A percentile compares a stretch with the other conserved stretches of the same genome.
phyloP scores from a whole-genome alignment of 768 basidiomycete genomes.

The Pleurotus sapidus region DNA sequence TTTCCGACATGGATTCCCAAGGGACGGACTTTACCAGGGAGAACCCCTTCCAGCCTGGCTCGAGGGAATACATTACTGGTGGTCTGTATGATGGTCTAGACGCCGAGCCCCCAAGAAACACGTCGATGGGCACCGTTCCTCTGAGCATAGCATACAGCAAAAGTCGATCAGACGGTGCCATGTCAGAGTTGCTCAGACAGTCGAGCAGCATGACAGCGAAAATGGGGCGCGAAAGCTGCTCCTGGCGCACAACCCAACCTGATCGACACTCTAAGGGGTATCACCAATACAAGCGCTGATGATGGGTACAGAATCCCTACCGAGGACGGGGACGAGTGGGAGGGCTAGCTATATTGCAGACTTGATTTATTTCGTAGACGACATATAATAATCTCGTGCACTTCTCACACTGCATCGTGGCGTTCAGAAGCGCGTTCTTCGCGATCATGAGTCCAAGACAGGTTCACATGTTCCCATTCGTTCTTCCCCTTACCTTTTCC shows the following conservation, averaged over 20 bases:
- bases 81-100: not conserved
- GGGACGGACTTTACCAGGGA: constrained; percentile 24
- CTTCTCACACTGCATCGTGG: too few relatives aligned
- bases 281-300: not conserved
- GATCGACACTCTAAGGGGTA: not conserved
- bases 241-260: not conserved
- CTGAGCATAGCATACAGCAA: not conserved
- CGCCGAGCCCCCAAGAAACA: too few relatives aligned
- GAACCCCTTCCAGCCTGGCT: constrained; percentile 51
- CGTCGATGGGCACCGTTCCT: not conserved
- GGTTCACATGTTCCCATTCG: not conserved
- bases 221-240: not conserved
- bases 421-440: not conserved
- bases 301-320: not conserved
- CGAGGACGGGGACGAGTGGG: not conserved
- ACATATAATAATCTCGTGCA: not conserved
- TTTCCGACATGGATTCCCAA: not conserved
- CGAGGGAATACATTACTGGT: constrained; percentile 37
- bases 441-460: constrained; percentile 5
- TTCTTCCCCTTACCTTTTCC: not conserved
- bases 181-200: constrained; percentile 1
- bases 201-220: not conserved
- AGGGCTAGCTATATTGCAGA: not conserved
- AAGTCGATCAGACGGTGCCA: not conserved
- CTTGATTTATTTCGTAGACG: not conserved